Evolutionary conservation across 805 yeast genomes (phyloP).

Genomic region (Candida coquimbonensis): DNA sequence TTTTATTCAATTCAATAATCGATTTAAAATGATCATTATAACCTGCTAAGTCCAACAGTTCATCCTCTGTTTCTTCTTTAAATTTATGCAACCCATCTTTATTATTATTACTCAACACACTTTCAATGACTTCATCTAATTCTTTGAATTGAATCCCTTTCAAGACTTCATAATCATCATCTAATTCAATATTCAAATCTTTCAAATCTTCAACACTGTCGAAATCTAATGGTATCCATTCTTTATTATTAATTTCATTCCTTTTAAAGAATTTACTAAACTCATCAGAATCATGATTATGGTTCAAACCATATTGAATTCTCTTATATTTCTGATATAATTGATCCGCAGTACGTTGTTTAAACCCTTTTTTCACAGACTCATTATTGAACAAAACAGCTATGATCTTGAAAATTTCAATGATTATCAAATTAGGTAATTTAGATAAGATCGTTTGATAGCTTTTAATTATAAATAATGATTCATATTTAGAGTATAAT

Average conservation of each 20-base stretch:
- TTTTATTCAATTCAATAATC: not conserved
- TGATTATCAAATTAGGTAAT: constrained; percentile 16
- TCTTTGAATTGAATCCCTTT: constrained; percentile 11
- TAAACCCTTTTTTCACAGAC: constrained; percentile 17
- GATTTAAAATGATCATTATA: constrained; percentile 4
- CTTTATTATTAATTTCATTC: constrained; percentile 15
- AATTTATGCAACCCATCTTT: not conserved
- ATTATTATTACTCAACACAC: constrained; percentile 9
- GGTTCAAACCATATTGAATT: constrained; percentile 20
- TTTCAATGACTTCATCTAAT: constrained; percentile 13
- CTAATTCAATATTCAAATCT: not conserved
- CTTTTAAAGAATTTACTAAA: constrained; percentile 14
- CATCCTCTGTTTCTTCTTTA: constrained; percentile 7
- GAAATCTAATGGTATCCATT: constrained; percentile 18
- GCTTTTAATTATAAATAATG: constrained; percentile 19
- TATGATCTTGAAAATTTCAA: constrained; percentile 20
- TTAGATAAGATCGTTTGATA: constrained; percentile 14
- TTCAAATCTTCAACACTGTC: constrained; percentile 7
- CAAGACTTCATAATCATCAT: constrained; percentile 4
- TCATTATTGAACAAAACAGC: constrained; percentile 18
- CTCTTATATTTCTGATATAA: constrained; percentile 23
- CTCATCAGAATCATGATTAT: constrained; percentile 11
- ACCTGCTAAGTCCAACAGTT: constrained; percentile 15
- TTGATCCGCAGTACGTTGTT: constrained; percentile 22
- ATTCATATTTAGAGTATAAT: constrained; percentile 20